Evolutionary conservation across 2,329 filamentous ascomycete species (phyloP), one percentile per base, ranked within the genome.

Genomic region (Lachnum nothofagi): DNA sequence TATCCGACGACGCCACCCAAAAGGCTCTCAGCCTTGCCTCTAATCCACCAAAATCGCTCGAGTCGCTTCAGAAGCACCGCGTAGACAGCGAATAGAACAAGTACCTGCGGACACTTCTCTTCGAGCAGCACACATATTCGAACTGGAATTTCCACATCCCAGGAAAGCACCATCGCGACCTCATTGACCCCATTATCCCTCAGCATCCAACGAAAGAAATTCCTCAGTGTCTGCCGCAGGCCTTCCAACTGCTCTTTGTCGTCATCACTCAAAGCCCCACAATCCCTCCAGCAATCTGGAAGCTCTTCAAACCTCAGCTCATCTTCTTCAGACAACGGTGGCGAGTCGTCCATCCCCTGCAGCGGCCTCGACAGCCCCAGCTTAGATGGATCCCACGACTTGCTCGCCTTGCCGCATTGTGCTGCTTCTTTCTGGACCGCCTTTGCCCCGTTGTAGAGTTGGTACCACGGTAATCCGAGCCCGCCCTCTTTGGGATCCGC

Each of bases 391-490:
- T 59, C 53, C 23, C 51, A 46, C 17, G 60, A 16, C 12, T 48
- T 51, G 12, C 50, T 59, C 19, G 55, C 49, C n/a, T 51, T 46
- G 10, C 59, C 46, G 23, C 22, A 35, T 3, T 37, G 45, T 35
- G 48, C 51, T 27, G 4, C 34, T 31, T 24, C 46, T n/a, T 44
- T 17, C 9, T 54, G 43, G 35, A 51, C 52, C 31, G 4, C 34
- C 29, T 42, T 45, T 10, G 60, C 58, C 3, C 63, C 62, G 5
- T 56, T 53, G 25, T 62, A 59, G 14, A 64, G 27, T 12, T 57
- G 55, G 5, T 54, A 45, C 45, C 60, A 62, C 17, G 54, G 43
- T 19, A 63, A 6, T 27, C 25, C 25, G 12, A 12, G 25, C 25
- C 12, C 53, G 33, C 60, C 60, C 10, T 25, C 47, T 8, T 54